Conservation (phyloP, 1,284 basidiomycete species). For the Ceratobasidium sp. region DNA sequence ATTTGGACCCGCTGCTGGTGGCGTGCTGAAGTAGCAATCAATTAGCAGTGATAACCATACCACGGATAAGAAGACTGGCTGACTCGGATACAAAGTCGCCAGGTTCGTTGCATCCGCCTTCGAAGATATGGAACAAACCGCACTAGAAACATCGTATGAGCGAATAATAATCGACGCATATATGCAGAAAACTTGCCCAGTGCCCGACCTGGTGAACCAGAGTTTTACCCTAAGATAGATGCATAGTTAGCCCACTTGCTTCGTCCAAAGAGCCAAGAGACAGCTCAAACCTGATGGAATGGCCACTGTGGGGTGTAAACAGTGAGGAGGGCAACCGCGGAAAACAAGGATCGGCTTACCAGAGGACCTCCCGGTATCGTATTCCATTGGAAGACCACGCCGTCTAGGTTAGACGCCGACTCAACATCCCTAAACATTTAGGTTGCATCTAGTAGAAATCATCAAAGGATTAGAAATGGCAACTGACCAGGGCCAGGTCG, state of each 20-base stretch:
- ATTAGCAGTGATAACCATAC: background rate
- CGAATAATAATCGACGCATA: no score
- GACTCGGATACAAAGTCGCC: constrained; percentile 1
- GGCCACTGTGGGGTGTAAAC: no score
- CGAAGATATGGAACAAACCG: constrained; percentile 12
- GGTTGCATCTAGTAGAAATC: background rate
- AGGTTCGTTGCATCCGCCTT: constrained; percentile 6
- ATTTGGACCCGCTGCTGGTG: background rate
- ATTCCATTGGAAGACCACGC: constrained; percentile 4
- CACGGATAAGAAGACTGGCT: background rate
- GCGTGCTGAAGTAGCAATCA: background rate
- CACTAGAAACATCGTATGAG: no score
- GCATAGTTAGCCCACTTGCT: no score
- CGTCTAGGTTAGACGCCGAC: background rate
- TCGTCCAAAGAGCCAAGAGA: no score
- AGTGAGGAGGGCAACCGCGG: no score
- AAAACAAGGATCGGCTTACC: background rate
- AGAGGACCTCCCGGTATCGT: background rate
- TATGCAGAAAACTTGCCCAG: no score
- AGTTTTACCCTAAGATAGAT: no score
- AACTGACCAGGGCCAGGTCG: constrained; percentile 7
- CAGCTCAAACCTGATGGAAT: no score
- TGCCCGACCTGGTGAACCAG: no score
- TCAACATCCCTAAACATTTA: background rate
- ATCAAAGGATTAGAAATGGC: no score